These are phyloP conservation scores for Eucalyptus coolabah DNA, from an alignment of 345 rosid species.

Conservation along the genomic window DNA sequence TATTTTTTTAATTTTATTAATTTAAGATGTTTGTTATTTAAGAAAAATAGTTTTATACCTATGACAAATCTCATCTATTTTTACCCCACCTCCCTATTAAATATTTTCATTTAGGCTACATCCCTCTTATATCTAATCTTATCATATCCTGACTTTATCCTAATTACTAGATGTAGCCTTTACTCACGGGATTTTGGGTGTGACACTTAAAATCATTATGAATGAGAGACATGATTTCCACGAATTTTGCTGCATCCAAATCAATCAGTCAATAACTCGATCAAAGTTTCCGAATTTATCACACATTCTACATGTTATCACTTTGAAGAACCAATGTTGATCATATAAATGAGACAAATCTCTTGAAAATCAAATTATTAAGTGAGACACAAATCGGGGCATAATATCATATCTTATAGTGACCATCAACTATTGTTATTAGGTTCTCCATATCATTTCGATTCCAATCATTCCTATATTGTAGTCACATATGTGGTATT, in stretches of 20 bases:
- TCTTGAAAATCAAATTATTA: not conserved
- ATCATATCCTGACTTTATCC: not conserved
- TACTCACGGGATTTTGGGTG: not conserved
- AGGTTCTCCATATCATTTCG: not conserved
- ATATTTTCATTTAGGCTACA: not conserved
- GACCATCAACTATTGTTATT: not conserved
- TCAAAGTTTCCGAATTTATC: not conserved
- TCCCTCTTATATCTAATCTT: not conserved
- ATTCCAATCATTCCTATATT: not conserved
- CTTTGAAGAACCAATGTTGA: not conserved
- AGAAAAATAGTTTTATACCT: not conserved
- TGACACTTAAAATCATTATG: not conserved
- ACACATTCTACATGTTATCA: not conserved
- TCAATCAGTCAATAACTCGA: not conserved
- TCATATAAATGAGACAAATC: not conserved
- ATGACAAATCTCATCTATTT: not conserved
- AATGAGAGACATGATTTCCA: not conserved
- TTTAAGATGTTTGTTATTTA: not conserved
- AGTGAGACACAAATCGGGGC: not conserved
- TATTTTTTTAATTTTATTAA: not conserved
- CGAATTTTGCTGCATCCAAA: not conserved
- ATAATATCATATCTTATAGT: not conserved
- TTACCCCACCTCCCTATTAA: not conserved
- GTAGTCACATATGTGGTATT: not conserved
- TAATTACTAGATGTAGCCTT: not conserved